Conservation (phyloP, 768 basidiomycete genomes). For the Mycena capillaripes region DNA sequence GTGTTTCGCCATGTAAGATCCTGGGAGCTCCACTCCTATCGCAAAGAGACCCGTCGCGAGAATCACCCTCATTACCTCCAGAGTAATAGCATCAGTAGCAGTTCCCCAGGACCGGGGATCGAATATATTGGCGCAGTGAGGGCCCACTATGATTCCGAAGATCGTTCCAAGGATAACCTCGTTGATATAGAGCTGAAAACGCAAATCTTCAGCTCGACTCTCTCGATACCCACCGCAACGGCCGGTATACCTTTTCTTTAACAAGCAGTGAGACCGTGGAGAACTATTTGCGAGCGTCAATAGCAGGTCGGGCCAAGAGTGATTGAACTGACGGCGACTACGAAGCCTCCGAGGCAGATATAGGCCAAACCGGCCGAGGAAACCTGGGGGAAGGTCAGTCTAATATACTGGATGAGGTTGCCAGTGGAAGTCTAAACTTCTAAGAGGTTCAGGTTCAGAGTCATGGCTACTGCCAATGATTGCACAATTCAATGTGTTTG, state of each 20-base stretch:
- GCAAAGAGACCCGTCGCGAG: constrained; percentile 95
- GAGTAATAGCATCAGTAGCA: constrained; percentile 72
- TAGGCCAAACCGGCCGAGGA: constrained; percentile 29
- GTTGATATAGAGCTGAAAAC: constrained; percentile 83
- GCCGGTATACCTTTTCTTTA: constrained; percentile 76
- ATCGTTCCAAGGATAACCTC: constrained; percentile 94
- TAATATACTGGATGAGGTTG: background rate
- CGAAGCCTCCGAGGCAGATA: constrained; percentile 39
- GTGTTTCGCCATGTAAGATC: constrained; percentile 86
- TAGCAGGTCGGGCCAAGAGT: background rate
- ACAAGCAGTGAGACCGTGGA: constrained; percentile 87
- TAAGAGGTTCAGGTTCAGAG: constrained; percentile 13
- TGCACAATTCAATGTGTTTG: no score
- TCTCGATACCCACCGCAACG: background rate
- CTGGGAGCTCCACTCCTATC: constrained; percentile 93
- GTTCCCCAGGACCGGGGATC: constrained; percentile 82
- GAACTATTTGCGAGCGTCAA: constrained; percentile 63
- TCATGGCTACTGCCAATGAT: background rate
- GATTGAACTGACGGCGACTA: constrained; percentile 51
- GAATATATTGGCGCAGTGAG: constrained; percentile 78
- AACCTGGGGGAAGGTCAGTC: constrained; percentile 14
- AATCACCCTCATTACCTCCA: constrained; percentile 90
- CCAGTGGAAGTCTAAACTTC: constrained; percentile 28
- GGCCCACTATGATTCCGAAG: constrained; percentile 77
- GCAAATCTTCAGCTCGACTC: background rate